A percentile compares a stretch with the other conserved stretches of the same genome.
Evolutionary conservation across 108 stramenopile species (phyloP).

Genomic region (Cyclotella atomus): DNA sequence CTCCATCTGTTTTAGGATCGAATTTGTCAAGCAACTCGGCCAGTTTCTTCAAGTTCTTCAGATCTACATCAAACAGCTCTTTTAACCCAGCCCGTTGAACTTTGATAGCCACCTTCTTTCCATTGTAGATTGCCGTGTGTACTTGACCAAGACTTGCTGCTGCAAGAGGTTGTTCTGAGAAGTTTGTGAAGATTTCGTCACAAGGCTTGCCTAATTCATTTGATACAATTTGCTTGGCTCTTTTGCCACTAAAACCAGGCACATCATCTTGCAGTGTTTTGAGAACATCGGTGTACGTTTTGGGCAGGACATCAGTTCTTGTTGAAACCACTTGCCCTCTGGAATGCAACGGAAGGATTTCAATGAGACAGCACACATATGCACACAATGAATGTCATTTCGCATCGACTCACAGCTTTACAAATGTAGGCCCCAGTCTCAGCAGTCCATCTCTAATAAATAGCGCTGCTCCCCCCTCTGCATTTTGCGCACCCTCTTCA

Average conservation of each 20-base stretch:
- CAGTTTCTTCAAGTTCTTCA: constrained; percentile 90
- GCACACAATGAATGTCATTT: not conserved
- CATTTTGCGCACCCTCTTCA: constrained; percentile 68
- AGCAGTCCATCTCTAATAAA: constrained; percentile 89
- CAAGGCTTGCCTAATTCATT: constrained; percentile 78
- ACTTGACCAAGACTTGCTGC: constrained; percentile 96
- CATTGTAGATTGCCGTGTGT: constrained; percentile 85
- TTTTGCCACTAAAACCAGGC: constrained; percentile 86
- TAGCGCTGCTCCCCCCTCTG: constrained; percentile 76
- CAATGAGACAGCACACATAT: too few species aligned
- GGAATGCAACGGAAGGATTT: too few species aligned
- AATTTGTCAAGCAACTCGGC: constrained; percentile 92
- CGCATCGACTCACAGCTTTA: constrained; percentile 67
- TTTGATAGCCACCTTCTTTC: constrained; percentile 91
- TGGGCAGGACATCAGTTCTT: constrained; percentile 90
- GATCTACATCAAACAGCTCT: constrained; percentile 94
- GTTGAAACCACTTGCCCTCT: constrained; percentile 69
- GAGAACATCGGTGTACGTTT: constrained; percentile 89
- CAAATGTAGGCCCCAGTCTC: constrained; percentile 93
- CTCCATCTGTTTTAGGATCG: constrained; percentile 95
- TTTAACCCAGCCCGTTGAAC: constrained; percentile 94
- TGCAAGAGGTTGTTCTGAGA: constrained; percentile 83
- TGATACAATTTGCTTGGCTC: constrained; percentile 88
- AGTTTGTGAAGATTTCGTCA: constrained; percentile 84
- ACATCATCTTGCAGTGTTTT: constrained; percentile 95